Base-by-base conservation (phyloP, 805 yeast genomes). In the Ogataea neopini region DNA sequence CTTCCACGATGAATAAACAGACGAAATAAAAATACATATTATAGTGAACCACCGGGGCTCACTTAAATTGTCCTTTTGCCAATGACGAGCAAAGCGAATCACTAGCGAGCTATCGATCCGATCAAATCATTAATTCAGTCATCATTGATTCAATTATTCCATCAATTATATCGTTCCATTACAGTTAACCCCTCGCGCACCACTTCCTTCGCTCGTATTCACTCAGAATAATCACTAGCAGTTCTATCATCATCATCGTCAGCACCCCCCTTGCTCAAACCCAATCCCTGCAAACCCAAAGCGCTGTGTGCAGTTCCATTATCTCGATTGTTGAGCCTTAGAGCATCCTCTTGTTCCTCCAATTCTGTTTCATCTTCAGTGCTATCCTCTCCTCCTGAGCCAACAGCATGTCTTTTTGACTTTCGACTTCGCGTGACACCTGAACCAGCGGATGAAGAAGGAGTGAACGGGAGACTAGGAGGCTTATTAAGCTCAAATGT, bases 231-330 rank as follows among this genome's bases (percentile, higher is more conserved):
- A 40, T 58, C 62, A 38, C 62, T 58, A 19, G 62, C 60, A 3
- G 57, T 53, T 34, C 52, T 50, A 36, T 55, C 63, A 25, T 61
- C 63, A 18, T 62, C 64, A 25, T 57, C 63, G 17, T 62, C 64
- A 15, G 53, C 56, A 22, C 25, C 25, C 8, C 25, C 25, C 6
- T 44, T 48, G n/a, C 36, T 34, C 43, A 54, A 44, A 5, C 58
- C 56, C 13, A 54, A 51, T 13, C 58, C 58, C n/a, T 47, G 47
- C 28, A 51, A 44, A 6, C 46, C 51, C 26, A 17, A 25, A 13
- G 40, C 30, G 26, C 40, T 26, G 30, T 36, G 40, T 19, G 42
- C 34, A 18, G 34, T 30, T n/a, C 30, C 30, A 13, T 9, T 28
- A 13, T 35, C 33, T 13, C 13, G 19, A 13, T 20, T 35, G 6